A percentile compares a stretch with the other conserved stretches of the same genome.
phyloP scores from a whole-genome alignment of 495 filamentous ascomycete genomes.

The Aspergillus homomorphus region DNA sequence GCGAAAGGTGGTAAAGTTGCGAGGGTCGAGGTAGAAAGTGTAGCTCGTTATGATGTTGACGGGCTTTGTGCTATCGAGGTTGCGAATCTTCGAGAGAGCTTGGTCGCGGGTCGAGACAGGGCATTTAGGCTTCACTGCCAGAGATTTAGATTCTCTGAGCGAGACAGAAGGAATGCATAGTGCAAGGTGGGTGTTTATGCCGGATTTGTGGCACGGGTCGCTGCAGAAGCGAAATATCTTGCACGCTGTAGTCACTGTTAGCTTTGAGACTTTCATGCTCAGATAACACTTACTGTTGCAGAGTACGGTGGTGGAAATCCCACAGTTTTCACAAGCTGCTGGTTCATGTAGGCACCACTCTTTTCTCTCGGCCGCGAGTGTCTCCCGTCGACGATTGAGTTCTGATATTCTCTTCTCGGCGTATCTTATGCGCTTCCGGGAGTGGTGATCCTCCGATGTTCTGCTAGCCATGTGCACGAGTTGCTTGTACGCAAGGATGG shows the following conservation, averaged over 20 bases:
- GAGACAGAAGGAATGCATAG: conserved; percentile 31
- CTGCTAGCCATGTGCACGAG: conserved; percentile 26
- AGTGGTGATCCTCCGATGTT: conserved; percentile 23
- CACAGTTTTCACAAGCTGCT: conserved; percentile 22
- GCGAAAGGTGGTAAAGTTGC: conserved; percentile 34
- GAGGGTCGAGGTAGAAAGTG: conserved; percentile 32
- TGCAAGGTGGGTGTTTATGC: conserved; percentile 12
- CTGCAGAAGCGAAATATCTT: conserved; percentile 33
- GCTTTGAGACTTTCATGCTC: neutral
- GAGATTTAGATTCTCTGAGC: conserved; percentile 31
- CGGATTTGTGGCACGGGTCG: conserved; percentile 23
- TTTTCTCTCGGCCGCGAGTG: conserved; percentile 24
- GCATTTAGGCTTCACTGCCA: conserved; percentile 28
- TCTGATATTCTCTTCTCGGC: conserved; percentile 27
- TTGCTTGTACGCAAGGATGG: conserved; percentile 29
- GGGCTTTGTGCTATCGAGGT: conserved; percentile 11
- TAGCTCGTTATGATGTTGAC: conserved; percentile 25
- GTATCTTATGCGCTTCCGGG: conserved; percentile 25
- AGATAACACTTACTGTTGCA: conserved; percentile 27
- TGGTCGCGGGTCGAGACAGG: conserved; percentile 23
- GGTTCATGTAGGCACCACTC: conserved; percentile 27
- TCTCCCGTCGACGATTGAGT: conserved; percentile 26
- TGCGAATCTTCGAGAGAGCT: conserved; percentile 25
- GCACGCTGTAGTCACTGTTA: conserved; percentile 20
- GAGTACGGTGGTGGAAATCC: conserved; percentile 19